Conservation (phyloP, 2,329 filamentous ascomycete species). For the Pestalotiopsis sp. region DNA sequence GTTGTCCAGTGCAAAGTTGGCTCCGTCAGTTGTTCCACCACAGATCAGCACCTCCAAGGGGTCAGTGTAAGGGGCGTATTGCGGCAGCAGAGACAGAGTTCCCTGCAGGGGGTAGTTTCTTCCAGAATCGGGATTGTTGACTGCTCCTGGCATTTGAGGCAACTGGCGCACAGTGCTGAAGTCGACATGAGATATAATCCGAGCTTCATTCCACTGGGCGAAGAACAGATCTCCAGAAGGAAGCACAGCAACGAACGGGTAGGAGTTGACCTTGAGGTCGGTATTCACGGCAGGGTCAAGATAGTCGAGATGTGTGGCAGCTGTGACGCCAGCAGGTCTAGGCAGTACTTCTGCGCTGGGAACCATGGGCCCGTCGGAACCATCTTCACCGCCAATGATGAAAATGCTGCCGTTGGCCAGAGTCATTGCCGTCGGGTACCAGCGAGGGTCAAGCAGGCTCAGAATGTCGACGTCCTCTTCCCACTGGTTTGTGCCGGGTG, state of each 20-base stretch:
- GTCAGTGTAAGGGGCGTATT: constrained; percentile 51
- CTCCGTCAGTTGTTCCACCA: constrained; percentile 54
- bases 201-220: constrained; percentile 61
- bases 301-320: constrained; percentile 50
- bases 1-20: constrained; percentile 56
- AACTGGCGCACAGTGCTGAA: constrained; percentile 50
- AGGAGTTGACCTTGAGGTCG: constrained; percentile 57
- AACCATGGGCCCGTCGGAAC: constrained; percentile 51
- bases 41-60: constrained; percentile 55
- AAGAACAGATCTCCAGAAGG: constrained; percentile 57
- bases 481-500: constrained; percentile 53
- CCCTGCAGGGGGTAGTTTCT: constrained; percentile 61
- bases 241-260: constrained; percentile 56
- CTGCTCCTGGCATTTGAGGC: constrained; percentile 56
- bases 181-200: constrained; percentile 53
- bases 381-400: constrained; percentile 53
- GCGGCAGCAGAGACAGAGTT: constrained; percentile 54
- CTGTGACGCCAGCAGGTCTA: constrained; percentile 36
- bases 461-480: constrained; percentile 52
- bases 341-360: constrained; percentile 58
- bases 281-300: constrained; percentile 43
- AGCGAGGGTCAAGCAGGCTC: constrained; percentile 49
- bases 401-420: constrained; percentile 60
- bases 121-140: constrained; percentile 52
- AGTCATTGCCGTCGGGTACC: constrained; percentile 56